Conservation (phyloP, 2,329 filamentous ascomycete species). For the Trichophyton schoenleinii region DNA sequence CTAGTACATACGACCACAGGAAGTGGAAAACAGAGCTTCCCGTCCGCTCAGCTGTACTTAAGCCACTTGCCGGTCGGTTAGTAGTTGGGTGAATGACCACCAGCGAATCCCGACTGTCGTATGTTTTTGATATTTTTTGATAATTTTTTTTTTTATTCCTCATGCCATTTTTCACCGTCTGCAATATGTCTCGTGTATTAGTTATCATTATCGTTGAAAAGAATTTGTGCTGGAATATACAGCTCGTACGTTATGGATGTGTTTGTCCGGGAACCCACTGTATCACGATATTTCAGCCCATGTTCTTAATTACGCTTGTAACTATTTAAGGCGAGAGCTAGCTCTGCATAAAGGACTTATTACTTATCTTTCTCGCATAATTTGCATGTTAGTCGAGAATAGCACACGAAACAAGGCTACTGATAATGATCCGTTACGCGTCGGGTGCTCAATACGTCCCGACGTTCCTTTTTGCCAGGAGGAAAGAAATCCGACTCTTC, state of each 20-base stretch:
- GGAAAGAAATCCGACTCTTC: neutral
- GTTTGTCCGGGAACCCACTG: too few species aligned
- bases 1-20: neutral
- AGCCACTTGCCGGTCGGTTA: neutral
- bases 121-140: neutral
- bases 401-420: neutral
- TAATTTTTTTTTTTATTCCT: neutral
- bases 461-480: neutral
- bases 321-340: neutral
- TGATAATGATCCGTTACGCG: neutral
- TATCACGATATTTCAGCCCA: too few species aligned
- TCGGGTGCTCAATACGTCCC: neutral
- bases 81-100: neutral
- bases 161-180: neutral
- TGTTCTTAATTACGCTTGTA: too few species aligned
- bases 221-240: too few species aligned
- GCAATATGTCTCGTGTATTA: neutral
- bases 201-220: neutral
- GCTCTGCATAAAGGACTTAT: neutral
- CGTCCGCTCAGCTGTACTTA: neutral
- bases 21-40: neutral
- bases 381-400: neutral
- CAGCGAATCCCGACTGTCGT: neutral
- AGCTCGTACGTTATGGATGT: too few species aligned
- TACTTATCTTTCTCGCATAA: neutral